Conservation (phyloP, 495 filamentous ascomycete genomes). For the Penicillium longicatenatum region DNA sequence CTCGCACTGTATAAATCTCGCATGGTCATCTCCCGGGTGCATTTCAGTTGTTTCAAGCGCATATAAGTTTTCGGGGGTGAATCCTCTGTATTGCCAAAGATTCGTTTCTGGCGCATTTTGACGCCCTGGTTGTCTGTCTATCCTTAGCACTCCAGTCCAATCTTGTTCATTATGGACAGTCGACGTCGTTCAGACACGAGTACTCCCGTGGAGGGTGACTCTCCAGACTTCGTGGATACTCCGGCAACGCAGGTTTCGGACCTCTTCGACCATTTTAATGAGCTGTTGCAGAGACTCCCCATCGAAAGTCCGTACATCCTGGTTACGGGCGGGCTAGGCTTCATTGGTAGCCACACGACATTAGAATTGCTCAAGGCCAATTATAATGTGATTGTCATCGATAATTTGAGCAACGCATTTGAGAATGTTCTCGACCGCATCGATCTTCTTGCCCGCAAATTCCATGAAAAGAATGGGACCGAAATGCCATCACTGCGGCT, state of each 20-base stretch:
- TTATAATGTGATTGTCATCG: slow-evolving; percentile 65
- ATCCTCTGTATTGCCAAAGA: not conserved
- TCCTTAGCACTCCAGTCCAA: not conserved
- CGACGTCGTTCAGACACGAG: slow-evolving; percentile 35
- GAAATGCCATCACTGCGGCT: slow-evolving; percentile 55
- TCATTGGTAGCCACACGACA: slow-evolving; percentile 66
- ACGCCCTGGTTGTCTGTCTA: not conserved
- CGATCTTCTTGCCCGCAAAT: slow-evolving; percentile 46
- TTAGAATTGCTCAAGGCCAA: slow-evolving; percentile 62
- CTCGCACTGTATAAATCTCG: slow-evolving; percentile 26
- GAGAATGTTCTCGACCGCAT: slow-evolving; percentile 56
- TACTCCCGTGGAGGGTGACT: slow-evolving; percentile 38
- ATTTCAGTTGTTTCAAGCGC: not conserved
- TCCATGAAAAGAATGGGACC: slow-evolving; percentile 48
- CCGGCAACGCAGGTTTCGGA: slow-evolving; percentile 45
- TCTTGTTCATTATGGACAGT: slow-evolving; percentile 32
- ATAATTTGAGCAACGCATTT: slow-evolving; percentile 64
- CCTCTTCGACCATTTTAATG: slow-evolving; percentile 43
- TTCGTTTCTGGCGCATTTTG: not conserved
- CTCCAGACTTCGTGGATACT: slow-evolving; percentile 38
- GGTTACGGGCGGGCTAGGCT: slow-evolving; percentile 66
- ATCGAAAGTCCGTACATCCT: slow-evolving; percentile 48
- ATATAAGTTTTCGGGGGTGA: not conserved
- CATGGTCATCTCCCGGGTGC: not conserved
- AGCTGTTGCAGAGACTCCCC: slow-evolving; percentile 38